These are phyloP conservation scores for Baorangia bicolor DNA, from an alignment of 768 basidiomycete genomes.

Conservation along the genomic window DNA sequence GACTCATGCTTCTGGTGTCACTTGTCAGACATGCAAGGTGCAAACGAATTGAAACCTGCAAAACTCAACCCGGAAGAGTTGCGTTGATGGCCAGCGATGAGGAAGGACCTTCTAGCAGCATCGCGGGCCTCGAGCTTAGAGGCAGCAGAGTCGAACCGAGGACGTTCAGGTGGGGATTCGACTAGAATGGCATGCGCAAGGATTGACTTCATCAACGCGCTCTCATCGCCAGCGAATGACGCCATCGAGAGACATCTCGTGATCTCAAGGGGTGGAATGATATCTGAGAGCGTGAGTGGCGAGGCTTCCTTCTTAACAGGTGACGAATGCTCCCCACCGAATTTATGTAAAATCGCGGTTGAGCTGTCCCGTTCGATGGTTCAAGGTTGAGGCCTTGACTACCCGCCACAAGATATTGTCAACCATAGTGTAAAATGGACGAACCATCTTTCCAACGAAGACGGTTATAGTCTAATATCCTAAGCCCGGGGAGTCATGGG, in stretches of 20 bases:
- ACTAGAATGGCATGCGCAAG: constrained; percentile 45
- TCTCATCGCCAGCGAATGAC: constrained; percentile 48
- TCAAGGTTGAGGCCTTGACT: too few relatives aligned
- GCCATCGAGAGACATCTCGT: constrained; percentile 47
- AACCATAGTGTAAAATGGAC: too few relatives aligned
- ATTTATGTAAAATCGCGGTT: too few relatives aligned
- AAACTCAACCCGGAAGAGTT: constrained; percentile 60
- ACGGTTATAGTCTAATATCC: too few relatives aligned
- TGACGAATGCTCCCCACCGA: too few relatives aligned
- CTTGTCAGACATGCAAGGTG: constrained; percentile 39
- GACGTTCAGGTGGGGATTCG: constrained; percentile 31
- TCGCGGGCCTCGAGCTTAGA: constrained; percentile 34
- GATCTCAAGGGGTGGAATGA: too few relatives aligned
- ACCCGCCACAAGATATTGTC: too few relatives aligned
- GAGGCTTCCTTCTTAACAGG: too few relatives aligned
- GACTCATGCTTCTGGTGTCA: constrained; percentile 56
- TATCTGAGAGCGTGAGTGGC: too few relatives aligned
- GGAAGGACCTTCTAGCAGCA: constrained; percentile 12
- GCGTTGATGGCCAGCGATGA: constrained; percentile 32
- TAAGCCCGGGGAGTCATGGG: too few relatives aligned
- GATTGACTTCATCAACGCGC: constrained; percentile 55
- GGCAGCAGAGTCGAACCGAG: constrained; percentile 45
- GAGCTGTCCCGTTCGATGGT: too few relatives aligned
- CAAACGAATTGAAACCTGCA: constrained; percentile 69
- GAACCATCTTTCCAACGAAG: too few relatives aligned